Evolutionary conservation across 371 early-diverging fungal species (phyloP).

Genomic region (Mortierella sp.): DNA sequence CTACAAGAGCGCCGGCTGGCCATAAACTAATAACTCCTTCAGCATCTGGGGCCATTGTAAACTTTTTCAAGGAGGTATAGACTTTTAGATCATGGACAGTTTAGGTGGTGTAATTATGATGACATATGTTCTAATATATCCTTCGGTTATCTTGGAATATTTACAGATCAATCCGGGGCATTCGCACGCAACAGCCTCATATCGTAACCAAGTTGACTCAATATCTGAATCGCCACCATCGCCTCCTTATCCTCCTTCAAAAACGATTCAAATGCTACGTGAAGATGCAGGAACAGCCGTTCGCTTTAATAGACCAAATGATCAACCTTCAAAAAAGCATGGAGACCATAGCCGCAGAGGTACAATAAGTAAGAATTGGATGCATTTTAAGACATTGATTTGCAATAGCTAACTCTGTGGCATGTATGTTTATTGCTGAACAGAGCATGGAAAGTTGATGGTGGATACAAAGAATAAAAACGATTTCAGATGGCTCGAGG

Average conservation of each 20-base stretch:
- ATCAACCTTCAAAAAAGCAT: not conserved
- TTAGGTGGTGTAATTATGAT: not conserved
- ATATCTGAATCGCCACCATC: conserved; percentile 41
- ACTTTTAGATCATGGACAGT: not conserved
- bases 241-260: conserved; percentile 33
- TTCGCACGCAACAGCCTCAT: conserved; percentile 21
- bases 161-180: conserved; percentile 37
- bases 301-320: not conserved
- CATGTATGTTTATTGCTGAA: not conserved
- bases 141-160: not conserved
- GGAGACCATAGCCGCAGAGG: not conserved
- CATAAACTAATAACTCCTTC: conserved; percentile 20
- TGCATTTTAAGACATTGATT: not conserved
- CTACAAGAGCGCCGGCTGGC: not conserved
- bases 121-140: not conserved
- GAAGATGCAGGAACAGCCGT: conserved; percentile 5
- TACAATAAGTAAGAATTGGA: not conserved
- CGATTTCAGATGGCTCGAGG: conserved; percentile 45
- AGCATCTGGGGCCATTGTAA: conserved; percentile 36
- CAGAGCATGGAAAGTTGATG: not conserved
- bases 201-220: not conserved
- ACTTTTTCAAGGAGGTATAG: conserved; percentile 52
- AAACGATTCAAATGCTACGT: conserved; percentile 30
- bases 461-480: conserved; percentile 23
- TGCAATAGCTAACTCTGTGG: not conserved